Base-by-base conservation (phyloP, 306 rosid species). In the Acacia acuminata region DNA sequence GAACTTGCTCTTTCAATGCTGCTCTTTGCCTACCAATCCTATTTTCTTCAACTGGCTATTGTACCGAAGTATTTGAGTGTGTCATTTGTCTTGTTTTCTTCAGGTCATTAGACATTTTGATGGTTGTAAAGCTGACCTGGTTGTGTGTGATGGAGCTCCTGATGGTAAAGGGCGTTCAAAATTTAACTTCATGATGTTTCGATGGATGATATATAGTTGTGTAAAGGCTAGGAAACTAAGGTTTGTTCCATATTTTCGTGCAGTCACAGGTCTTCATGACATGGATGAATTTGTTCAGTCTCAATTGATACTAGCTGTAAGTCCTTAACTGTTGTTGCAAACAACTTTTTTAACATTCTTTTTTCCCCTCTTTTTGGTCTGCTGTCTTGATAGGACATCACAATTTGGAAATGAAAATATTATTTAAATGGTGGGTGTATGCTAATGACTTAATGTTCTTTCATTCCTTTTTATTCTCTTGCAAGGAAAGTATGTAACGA, bases 261-360 rank as follows among this genome's bases (percentile, higher is more conserved):
- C 88, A 96, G 99, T 96, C 43, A 96, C 99, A 8, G 99, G 98
- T 80, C 99, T 96, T 87, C 99, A 96, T 91, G 99, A 96, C 90
- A 96, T 96, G 99, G 99, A 96, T 80, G 99, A 96, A 79, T 96
- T 96, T 76, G 99, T 96, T 79, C 99, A 96, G 82, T 96, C 98
- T 68, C 99, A 96, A 82, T 92, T 96, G 81, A 94, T 94, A 81
- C 90, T 96, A 86, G 99, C 99, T 15, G 99, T 96, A 84, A 90
- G 98, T 85, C 20, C 75, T 56, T 67, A 10, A 58, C 43, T 81
- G 51, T 34, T 71, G 11, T 76, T 77, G 10, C 19, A 22, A 53
- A 75, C 24, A 56, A 19, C 16, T 11, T 24, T 60, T 60, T 56
- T 56, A n/a, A 22, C 24, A 30, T 10, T 58, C 32, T 22, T 58